Evolutionary conservation across 257 asterid genomes (phyloP).

Genomic region (Lycium barbarum): DNA sequence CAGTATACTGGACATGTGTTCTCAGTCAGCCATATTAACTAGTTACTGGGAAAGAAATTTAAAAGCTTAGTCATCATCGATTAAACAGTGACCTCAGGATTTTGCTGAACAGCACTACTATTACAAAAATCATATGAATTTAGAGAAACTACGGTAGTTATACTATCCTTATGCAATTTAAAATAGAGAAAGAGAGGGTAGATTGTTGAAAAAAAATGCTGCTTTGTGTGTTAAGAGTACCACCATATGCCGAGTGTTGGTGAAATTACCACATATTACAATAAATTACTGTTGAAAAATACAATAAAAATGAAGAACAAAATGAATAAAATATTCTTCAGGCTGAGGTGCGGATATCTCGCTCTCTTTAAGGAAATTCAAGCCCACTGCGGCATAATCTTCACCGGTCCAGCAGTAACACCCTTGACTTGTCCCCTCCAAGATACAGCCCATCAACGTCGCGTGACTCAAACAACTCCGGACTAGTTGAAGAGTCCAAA

Average conservation of each 20-base stretch:
- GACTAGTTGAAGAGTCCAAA: no score
- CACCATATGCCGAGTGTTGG: background rate
- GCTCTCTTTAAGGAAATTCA: no score
- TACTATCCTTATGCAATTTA: background rate
- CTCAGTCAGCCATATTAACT: background rate
- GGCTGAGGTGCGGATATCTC: no score
- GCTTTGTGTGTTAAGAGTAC: background rate
- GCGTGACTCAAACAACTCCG: no score
- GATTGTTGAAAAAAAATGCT: background rate
- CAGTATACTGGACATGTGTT: background rate
- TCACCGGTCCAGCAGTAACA: no score
- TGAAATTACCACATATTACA: no score
- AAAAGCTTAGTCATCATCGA: background rate
- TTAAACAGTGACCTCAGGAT: background rate
- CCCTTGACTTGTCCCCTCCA: no score
- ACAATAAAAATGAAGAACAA: no score
- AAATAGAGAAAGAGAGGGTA: background rate
- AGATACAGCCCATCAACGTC: no score
- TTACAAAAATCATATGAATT: background rate
- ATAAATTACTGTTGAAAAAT: no score
- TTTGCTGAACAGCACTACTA: background rate
- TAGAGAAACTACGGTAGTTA: background rate
- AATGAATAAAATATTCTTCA: no score
- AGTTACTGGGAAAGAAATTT: background rate
- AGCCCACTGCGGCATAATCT: no score